Percentiles rank a stretch among this genome's conserved stretches.
These are phyloP conservation scores for Diaporthe sp. DNA, from an alignment of 2,329 filamentous ascomycete species.

Conservation along the genomic window DNA sequence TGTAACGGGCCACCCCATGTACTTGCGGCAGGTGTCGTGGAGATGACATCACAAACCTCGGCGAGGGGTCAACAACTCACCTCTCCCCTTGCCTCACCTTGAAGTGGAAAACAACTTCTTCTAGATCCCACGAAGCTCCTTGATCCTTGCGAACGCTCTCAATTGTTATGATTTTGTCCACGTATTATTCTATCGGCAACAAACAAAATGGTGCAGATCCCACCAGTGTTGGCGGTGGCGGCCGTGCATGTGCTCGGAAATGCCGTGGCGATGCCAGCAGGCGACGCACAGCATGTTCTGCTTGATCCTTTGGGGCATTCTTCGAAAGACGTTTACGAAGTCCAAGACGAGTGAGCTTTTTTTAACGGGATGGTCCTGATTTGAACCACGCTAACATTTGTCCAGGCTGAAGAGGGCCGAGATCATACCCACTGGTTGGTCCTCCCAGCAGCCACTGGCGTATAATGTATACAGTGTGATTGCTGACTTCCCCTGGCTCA, in stretches of 20 bases:
- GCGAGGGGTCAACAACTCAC: constrained; percentile 30
- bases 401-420: constrained; percentile 44
- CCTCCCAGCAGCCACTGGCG: neutral
- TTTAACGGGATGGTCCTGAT: rapidly evolving
- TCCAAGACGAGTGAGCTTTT: constrained; percentile 23
- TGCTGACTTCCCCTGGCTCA: neutral
- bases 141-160: neutral
- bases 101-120: neutral
- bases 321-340: neutral
- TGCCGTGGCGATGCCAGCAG: neutral
- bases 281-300: constrained; percentile 24
- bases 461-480: no score
- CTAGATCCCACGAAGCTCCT: neutral
- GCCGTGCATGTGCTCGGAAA: neutral
- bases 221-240: neutral
- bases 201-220: constrained; percentile 4
- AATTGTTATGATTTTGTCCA: neutral
- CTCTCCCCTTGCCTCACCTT: neutral
- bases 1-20: constrained; percentile 2
- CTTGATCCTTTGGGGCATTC: neutral
- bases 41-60: constrained; percentile 36
- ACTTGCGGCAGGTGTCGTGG: constrained; percentile 16
- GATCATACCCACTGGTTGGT: constrained; percentile 46
- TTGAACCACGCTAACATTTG: neutral
- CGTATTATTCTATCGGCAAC: neutral